These are phyloP conservation scores for Leucoagaricus sp. DNA, from an alignment of 1,284 basidiomycete genomes.

Conservation along the genomic window DNA sequence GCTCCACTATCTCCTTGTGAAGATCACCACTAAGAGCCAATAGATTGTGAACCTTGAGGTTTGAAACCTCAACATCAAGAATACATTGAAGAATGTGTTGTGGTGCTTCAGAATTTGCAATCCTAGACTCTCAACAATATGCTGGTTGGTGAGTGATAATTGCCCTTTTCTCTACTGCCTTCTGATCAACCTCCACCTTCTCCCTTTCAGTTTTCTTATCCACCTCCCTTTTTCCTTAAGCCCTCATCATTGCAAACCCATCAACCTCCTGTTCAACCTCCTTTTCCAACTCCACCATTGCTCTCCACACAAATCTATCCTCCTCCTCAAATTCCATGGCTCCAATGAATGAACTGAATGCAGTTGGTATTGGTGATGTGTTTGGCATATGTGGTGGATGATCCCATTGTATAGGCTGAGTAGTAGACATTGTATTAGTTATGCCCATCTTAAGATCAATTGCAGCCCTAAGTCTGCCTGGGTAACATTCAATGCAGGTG, in stretches of 20 bases:
- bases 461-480: background rate
- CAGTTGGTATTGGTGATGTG: background rate
- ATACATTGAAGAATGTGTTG: constrained; percentile 5
- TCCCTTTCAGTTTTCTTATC: background rate
- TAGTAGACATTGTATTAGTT: background rate
- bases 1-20: constrained; percentile 14
- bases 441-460: background rate
- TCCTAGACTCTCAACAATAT: constrained; percentile 1
- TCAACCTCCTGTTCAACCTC: background rate
- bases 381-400: background rate
- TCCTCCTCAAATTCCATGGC: background rate
- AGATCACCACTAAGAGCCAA: constrained; percentile 21
- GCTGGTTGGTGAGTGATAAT: background rate
- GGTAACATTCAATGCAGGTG: background rate
- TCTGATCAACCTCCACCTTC: background rate
- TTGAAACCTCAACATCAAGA: constrained; percentile 10
- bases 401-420: background rate
- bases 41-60: constrained; percentile 16
- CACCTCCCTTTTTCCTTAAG: background rate
- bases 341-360: background rate
- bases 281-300: constrained; percentile 8
- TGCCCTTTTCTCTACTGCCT: background rate
- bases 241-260: background rate
- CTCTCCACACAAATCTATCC: constrained; percentile 1
- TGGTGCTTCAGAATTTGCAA: constrained; percentile 1